These are phyloP conservation scores for Quercus robur DNA, from an alignment of 306 rosid species.

Conservation along the genomic window DNA sequence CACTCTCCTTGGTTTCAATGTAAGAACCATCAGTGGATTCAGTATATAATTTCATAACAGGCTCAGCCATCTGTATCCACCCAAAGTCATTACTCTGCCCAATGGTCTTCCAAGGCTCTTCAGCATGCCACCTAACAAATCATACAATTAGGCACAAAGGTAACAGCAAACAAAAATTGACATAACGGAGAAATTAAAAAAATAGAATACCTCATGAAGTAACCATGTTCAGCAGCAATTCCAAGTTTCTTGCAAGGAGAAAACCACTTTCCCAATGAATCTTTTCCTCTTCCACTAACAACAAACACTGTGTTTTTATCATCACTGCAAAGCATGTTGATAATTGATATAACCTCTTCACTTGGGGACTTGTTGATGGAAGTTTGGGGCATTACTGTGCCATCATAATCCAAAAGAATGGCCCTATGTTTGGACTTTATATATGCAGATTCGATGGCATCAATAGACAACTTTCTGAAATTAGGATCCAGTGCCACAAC, in stretches of 20 bases:
- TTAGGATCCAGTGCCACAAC: slow-evolving; percentile 62
- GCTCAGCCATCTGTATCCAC: slow-evolving; percentile 64
- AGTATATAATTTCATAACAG: slow-evolving; percentile 59
- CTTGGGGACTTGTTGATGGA: slow-evolving; percentile 52
- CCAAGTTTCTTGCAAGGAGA: slow-evolving; percentile 51
- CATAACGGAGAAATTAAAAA: not conserved
- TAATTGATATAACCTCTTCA: slow-evolving; percentile 35
- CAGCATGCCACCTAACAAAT: slow-evolving; percentile 51
- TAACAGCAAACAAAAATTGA: not conserved
- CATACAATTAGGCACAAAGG: not conserved
- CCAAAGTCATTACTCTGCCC: slow-evolving; percentile 52
- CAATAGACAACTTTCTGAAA: slow-evolving; percentile 52
- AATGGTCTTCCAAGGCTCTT: slow-evolving; percentile 51
- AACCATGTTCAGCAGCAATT: slow-evolving; percentile 64
- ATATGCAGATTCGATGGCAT: slow-evolving; percentile 45
- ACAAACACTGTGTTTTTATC: slow-evolving; percentile 47
- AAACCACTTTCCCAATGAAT: slow-evolving; percentile 52
- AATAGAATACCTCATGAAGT: slow-evolving; percentile 42
- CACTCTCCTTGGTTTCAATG: slow-evolving; percentile 65
- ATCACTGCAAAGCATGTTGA: slow-evolving; percentile 43
- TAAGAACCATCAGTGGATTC: slow-evolving; percentile 70
- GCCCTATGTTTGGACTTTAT: slow-evolving; percentile 49
- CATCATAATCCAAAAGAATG: slow-evolving; percentile 60
- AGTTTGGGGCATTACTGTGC: slow-evolving; percentile 60
- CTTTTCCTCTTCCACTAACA: slow-evolving; percentile 60